Conservation (phyloP, 805 yeast genomes). For the Metschnikowia amazonensis region DNA sequence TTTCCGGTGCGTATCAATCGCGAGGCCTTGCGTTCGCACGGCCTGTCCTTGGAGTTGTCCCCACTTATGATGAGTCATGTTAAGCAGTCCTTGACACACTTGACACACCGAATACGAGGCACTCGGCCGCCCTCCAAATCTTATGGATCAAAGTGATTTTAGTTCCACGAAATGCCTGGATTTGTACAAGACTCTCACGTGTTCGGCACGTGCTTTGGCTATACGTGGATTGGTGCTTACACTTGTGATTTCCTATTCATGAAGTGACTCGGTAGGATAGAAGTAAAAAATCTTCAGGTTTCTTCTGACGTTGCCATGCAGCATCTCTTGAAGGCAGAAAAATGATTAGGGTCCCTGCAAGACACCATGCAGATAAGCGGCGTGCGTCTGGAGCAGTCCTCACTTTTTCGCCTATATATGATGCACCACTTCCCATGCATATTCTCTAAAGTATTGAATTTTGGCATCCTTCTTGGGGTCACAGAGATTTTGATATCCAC, state of each 20-base stretch:
- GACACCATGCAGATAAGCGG: background rate
- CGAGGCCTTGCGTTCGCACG: conserved; percentile 2
- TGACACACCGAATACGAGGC: background rate
- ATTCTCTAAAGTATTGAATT: background rate
- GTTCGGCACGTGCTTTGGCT: no score
- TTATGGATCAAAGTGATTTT: no score
- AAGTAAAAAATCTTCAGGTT: no score
- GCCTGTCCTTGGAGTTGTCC: background rate
- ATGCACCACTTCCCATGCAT: background rate
- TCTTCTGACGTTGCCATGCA: no score
- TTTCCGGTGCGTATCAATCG: background rate
- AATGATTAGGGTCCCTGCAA: background rate
- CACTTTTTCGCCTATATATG: background rate
- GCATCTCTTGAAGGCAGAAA: no score
- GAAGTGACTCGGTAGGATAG: no score
- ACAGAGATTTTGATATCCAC: no score
- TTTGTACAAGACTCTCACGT: no score
- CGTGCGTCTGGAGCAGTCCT: background rate
- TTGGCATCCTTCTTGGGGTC: background rate
- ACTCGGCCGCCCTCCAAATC: background rate
- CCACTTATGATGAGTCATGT: background rate
- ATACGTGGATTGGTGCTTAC: no score
- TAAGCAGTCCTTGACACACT: background rate
- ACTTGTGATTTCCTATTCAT: no score
- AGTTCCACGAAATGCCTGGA: no score